Conservation (phyloP, 306 rosid species). For the Ochetophila trinervis region DNA sequence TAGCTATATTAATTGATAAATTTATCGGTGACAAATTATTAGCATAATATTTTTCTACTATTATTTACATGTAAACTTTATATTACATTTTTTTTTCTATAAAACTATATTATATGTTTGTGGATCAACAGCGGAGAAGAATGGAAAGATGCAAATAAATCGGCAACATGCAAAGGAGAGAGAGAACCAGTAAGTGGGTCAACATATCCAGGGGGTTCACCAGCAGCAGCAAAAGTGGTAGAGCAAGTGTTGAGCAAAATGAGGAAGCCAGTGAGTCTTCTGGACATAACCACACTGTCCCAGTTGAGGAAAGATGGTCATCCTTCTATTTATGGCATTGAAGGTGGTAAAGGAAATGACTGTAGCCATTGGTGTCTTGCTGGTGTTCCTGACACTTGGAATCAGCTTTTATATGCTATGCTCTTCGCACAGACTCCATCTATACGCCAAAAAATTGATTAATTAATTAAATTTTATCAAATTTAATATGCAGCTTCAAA, state of each 20-base stretch:
- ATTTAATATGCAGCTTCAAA: too few species aligned
- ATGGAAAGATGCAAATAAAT: slow-evolving; percentile 11
- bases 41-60: too few species aligned
- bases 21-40: too few species aligned
- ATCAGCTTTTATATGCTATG: slow-evolving; percentile 19
- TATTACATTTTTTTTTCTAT: too few species aligned
- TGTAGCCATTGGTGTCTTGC: slow-evolving; percentile 45
- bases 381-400: slow-evolving; percentile 42
- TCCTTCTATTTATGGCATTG: slow-evolving; percentile 24
- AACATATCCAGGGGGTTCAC: slow-evolving; percentile 17
- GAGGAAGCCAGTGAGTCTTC: slow-evolving; percentile 9
- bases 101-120: neutral
- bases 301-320: slow-evolving; percentile 42
- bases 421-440: neutral
- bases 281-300: slow-evolving; percentile 29
- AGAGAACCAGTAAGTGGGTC: slow-evolving; percentile 20
- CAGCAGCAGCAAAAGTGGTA: slow-evolving; percentile 10
- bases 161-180: slow-evolving; percentile 29
- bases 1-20: neutral
- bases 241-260: slow-evolving; percentile 24
- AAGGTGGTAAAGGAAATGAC: slow-evolving; percentile 22
- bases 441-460: too few species aligned
- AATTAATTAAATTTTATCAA: too few species aligned
- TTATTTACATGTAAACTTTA: too few species aligned
- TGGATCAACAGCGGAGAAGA: slow-evolving; percentile 24